phyloP scores from a whole-genome alignment of 768 basidiomycete species.

The Kwoniella dejecticola region DNA sequence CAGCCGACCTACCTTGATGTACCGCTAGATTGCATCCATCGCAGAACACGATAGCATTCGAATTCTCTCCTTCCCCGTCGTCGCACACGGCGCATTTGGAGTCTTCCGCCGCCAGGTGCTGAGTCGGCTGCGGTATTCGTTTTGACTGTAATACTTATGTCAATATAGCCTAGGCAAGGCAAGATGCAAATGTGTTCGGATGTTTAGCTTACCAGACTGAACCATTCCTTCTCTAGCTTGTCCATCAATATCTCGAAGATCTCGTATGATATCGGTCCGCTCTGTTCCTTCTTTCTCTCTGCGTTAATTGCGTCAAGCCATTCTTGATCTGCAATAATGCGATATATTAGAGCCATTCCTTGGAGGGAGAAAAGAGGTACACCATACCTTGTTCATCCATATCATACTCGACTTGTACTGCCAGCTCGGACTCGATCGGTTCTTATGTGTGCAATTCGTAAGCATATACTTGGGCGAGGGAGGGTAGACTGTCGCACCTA shows the following conservation, averaged over 20 bases:
- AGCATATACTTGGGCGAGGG: not conserved
- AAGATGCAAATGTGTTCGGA: not conserved
- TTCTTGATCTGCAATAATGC: slow-evolving; percentile 72
- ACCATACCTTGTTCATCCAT: slow-evolving; percentile 95
- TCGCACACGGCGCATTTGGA: slow-evolving; percentile 96
- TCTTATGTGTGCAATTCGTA: not conserved
- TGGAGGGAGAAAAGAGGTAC: not conserved
- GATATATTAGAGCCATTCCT: not conserved
- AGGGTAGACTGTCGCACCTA: slow-evolving; percentile 62
- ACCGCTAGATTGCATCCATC: slow-evolving; percentile 98
- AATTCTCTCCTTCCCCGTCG: slow-evolving; percentile 97
- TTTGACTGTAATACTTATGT: slow-evolving; percentile 69
- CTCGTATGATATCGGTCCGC: slow-evolving; percentile 75
- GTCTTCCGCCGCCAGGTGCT: slow-evolving; percentile 88
- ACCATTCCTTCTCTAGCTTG: slow-evolving; percentile 98
- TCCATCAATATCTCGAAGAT: slow-evolving; percentile 97
- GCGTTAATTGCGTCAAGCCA: slow-evolving; percentile 86
- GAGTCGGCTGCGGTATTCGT: slow-evolving; percentile 83
- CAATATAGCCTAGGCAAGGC: not conserved
- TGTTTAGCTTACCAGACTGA: slow-evolving; percentile 71
- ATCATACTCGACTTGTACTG: slow-evolving; percentile 94
- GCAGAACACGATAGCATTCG: slow-evolving; percentile 98
- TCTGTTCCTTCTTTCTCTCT: slow-evolving; percentile 71
- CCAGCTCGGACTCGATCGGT: slow-evolving; percentile 87
- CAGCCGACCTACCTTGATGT: slow-evolving; percentile 76